phyloP scores from a whole-genome alignment of 495 filamentous ascomycete genomes.

The Choiromyces venosus region DNA sequence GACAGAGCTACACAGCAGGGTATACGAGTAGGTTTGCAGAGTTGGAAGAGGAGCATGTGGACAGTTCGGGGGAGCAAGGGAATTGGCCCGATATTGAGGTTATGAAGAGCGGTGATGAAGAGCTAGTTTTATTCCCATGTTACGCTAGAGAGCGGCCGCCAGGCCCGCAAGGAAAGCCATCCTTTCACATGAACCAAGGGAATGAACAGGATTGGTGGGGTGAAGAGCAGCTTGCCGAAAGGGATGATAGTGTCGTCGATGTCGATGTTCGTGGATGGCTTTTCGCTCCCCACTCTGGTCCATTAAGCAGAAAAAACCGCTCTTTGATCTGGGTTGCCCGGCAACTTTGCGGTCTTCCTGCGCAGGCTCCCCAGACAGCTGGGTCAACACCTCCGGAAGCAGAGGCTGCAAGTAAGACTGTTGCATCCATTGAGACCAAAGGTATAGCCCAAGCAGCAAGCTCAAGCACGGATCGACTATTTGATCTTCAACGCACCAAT shows the following conservation, averaged over 20 bases:
- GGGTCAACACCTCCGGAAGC: slow-evolving; percentile 32
- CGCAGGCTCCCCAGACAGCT: slow-evolving; percentile 44
- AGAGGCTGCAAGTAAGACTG: not conserved
- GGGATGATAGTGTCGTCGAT: slow-evolving; percentile 77
- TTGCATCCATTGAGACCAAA: slow-evolving; percentile 5
- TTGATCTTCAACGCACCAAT: slow-evolving; percentile 37
- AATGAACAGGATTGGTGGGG: slow-evolving; percentile 63
- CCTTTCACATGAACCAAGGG: slow-evolving; percentile 37
- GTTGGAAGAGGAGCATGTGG: slow-evolving; percentile 51
- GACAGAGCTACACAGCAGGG: slow-evolving; percentile 68
- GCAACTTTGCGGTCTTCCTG: slow-evolving; percentile 75
- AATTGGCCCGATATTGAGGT: slow-evolving; percentile 73
- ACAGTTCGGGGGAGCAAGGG: slow-evolving; percentile 48
- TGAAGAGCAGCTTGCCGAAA: slow-evolving; percentile 65
- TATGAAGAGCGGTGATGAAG: slow-evolving; percentile 70
- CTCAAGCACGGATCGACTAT: slow-evolving; percentile 49
- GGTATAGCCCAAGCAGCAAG: slow-evolving; percentile 52
- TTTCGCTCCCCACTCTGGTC: slow-evolving; percentile 75
- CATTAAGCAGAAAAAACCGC: slow-evolving; percentile 82
- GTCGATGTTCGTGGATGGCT: slow-evolving; percentile 95
- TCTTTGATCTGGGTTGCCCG: slow-evolving; percentile 76
- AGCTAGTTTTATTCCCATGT: slow-evolving; percentile 90
- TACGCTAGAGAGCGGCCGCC: slow-evolving; percentile 64
- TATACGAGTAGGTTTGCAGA: slow-evolving; percentile 52
- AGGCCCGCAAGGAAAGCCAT: slow-evolving; percentile 22